Evolutionary conservation across 2,329 filamentous ascomycete genomes (phyloP), one percentile per base, ranked within the genome.

Genomic region (Tolypocladium album): DNA sequence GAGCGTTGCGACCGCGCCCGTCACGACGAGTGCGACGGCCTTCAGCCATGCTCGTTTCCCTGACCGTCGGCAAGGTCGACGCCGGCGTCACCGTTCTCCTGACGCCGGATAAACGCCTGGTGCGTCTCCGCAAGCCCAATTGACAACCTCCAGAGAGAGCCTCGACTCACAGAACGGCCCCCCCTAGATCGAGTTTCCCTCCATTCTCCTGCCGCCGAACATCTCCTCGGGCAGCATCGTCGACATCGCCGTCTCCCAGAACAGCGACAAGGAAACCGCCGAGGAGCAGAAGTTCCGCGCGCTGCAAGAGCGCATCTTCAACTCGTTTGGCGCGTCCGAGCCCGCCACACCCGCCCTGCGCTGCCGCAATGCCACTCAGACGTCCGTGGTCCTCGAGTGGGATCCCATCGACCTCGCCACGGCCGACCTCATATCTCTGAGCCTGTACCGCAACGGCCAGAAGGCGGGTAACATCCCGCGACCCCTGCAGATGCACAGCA

Each of bases 31-130:
- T 3, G 17, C 47, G 27, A 34, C 27, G 17, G 17, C 47, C 13
- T n/a, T 1, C 17, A 60, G 59, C 73, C 57, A 97, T 99, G 94
- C 83, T 97, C 71, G 90, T 99, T 77, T 97, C 94, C 66, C 83
- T 99, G 72, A 97, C 93, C 57, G 94, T 99, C 76, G 94, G 94
- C 81, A 99, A 99, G 80, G 94, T 99, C 77, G 94, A 99, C 77
- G 94, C 94, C 70, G 94, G 94, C 76, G 93, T 99, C 72, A 96
- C 94, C 57, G 94, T 99, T 63, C 87, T 99, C 59, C 80, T 99
- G 71, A 99, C 94, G 56, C 89, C 96, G 72, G 94, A 99, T 76
- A 97, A 97, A 77, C 88, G 94, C 72, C 83, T 99, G 69, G 93
- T 97, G 85, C 70, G 87, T 60, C 22, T 36, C 27, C 56, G 15